These are phyloP conservation scores for Pythium angustatum DNA, from an alignment of 352 stramenopile species.

Conservation along the genomic window DNA sequence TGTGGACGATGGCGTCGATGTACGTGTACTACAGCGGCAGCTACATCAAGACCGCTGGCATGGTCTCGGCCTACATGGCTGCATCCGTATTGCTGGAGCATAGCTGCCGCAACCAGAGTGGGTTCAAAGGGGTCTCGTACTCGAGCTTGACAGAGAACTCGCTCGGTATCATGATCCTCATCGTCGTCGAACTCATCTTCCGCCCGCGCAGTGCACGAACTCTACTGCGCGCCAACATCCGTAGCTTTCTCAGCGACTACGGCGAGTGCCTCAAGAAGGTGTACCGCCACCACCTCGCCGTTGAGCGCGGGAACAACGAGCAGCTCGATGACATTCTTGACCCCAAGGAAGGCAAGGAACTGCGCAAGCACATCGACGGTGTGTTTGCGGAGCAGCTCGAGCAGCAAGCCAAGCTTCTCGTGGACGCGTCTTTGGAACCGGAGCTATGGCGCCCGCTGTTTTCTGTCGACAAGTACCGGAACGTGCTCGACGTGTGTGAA, in stretches of 20 bases:
- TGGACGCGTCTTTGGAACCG: constrained; percentile 64
- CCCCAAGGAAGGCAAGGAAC: constrained; percentile 29
- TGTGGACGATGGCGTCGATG: constrained; percentile 67
- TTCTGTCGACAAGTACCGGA: constrained; percentile 76
- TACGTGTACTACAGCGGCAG: constrained; percentile 69
- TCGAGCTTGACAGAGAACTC: constrained; percentile 66
- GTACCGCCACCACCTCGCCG: constrained; percentile 56
- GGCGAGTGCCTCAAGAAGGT: constrained; percentile 43
- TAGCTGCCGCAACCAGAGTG: constrained; percentile 33
- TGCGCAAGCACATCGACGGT: constrained; percentile 45
- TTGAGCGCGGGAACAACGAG: constrained; percentile 24
- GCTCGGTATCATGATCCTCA: constrained; percentile 67
- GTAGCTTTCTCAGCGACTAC: constrained; percentile 46
- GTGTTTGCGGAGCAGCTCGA: constrained; percentile 50
- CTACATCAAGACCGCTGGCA: constrained; percentile 54
- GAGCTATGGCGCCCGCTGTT: constrained; percentile 71
- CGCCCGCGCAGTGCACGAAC: constrained; percentile 51
- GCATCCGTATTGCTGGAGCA: constrained; percentile 59
- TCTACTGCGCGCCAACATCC: constrained; percentile 58
- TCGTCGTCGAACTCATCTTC: constrained; percentile 54
- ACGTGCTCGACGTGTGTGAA: constrained; percentile 60
- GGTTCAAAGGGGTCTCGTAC: constrained; percentile 45
- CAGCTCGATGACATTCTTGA: constrained; percentile 28
- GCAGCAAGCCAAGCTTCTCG: constrained; percentile 58
- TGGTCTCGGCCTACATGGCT: constrained; percentile 72